Evolutionary conservation across 2,329 filamentous ascomycete species (phyloP), one percentile per base, ranked within the genome.

Genomic region (Keithomyces neogunnii): DNA sequence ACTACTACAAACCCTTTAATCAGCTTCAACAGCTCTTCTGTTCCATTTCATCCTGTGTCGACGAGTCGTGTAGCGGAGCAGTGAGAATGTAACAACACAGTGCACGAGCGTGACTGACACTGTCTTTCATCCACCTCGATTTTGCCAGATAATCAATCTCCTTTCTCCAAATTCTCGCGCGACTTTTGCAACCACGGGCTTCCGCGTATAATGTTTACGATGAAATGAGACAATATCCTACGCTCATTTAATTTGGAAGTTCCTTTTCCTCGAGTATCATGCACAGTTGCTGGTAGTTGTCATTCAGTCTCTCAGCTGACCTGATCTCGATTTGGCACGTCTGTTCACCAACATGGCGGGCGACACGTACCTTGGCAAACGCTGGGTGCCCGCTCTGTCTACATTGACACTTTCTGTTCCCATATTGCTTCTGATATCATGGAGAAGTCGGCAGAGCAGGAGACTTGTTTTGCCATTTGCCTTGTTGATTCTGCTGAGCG

Each of bases 401-500:
- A 47, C 49, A 11, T 42, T 54, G 36, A 43, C 47, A 26, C 38
- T 57, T 3, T 53, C 51, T 5, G 13, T 49, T 4, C 53, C 54
- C 9, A 28, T 55, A 1, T 1, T 57, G 5, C 3, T 55, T 19
- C 52, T 56, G 2, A 10, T 54, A 3, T 44, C 32, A 8, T 33
- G 43, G 29, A 5, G 8, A 44, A 36, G 13, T 5, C 33, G 38
- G 31, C 47, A 42, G 5, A 31, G 9, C 3, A n/a, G n/a, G n/a
- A 47, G 13, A 11, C 33, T 50, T 31, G 10, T 36, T 10, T 3
- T 45, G n/a, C 28, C 48, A 26, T 33, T 53, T 30, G 46, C 26
- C 13, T 51, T 30, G 4, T 55, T 66, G 11, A 49, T 49, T 11
- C 50, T 51, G 1, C 48, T 57, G 10, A 59, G 57, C 45, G 53